Conservation (phyloP, 257 asterid genomes). For the Solanum ossicruentum region DNA sequence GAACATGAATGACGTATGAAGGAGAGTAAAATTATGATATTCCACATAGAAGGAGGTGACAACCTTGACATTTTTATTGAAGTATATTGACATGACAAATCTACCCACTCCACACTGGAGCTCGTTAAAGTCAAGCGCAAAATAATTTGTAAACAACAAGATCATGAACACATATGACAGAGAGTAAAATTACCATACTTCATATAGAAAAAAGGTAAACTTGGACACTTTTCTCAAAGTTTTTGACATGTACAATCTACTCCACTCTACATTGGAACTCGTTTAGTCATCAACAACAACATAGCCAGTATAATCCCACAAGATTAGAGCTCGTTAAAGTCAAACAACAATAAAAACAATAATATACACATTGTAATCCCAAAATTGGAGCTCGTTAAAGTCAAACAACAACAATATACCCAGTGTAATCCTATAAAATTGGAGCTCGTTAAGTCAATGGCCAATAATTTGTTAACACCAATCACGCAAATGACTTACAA, state of each 20-base stretch:
- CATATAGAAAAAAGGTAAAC: background rate
- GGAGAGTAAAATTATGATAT: background rate
- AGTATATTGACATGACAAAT: background rate
- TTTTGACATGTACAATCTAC: background rate
- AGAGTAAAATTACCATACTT: background rate
- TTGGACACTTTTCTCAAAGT: background rate
- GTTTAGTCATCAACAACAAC: background rate
- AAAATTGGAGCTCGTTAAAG: background rate
- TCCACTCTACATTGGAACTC: background rate
- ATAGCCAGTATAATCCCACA: too few relatives aligned
- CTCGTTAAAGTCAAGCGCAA: background rate
- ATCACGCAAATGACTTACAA: background rate
- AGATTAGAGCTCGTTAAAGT: too few relatives aligned
- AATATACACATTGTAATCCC: too few relatives aligned
- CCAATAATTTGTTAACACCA: background rate
- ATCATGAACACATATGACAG: background rate
- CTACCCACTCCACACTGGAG: background rate
- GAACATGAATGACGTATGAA: background rate
- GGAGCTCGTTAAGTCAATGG: background rate
- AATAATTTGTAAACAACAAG: background rate
- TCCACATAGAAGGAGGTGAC: background rate
- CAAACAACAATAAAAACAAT: background rate
- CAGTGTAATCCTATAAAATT: background rate
- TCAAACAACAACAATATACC: background rate
- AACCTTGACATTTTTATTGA: background rate